A percentile compares a stretch with the other conserved stretches of the same genome.
Conservation (phyloP, 2,329 filamentous ascomycete species). For the Pseudopyricularia cyperi region DNA sequence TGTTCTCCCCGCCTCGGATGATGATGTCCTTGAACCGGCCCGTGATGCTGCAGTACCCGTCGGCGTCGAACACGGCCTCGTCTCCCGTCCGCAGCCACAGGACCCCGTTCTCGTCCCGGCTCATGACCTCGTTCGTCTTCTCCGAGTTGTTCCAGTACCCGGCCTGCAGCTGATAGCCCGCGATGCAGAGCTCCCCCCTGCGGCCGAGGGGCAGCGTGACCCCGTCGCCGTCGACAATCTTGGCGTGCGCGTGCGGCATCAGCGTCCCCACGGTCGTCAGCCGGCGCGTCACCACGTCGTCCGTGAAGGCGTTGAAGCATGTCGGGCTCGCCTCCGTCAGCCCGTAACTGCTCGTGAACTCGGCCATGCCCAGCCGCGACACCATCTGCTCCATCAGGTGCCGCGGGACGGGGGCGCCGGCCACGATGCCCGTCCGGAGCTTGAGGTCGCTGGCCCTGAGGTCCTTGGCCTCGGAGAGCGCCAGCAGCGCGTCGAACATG, state of each 20-base stretch:
- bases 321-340: slow-evolving; percentile 70
- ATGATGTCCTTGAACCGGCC: slow-evolving; percentile 72
- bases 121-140: slow-evolving; percentile 54
- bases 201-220: slow-evolving; percentile 53
- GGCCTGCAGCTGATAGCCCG: slow-evolving; percentile 62
- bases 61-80: slow-evolving; percentile 52
- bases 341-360: slow-evolving; percentile 59
- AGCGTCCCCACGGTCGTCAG: slow-evolving; percentile 63
- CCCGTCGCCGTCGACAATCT: slow-evolving; percentile 60
- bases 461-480: slow-evolving; percentile 25
- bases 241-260: slow-evolving; percentile 63
- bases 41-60: slow-evolving; percentile 60
- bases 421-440: slow-evolving; percentile 66
- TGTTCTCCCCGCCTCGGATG: slow-evolving; percentile 63
- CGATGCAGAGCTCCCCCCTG: slow-evolving; percentile 63
- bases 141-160: slow-evolving; percentile 58
- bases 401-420: slow-evolving; percentile 62
- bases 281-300: slow-evolving; percentile 53
- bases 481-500: slow-evolving; percentile 61
- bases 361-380: slow-evolving; percentile 58
- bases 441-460: slow-evolving; percentile 27
- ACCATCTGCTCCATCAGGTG: slow-evolving; percentile 64
- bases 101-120: slow-evolving; percentile 35
- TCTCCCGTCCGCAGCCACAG: slow-evolving; percentile 59
- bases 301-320: slow-evolving; percentile 68